phyloP scores from a whole-genome alignment of 495 filamentous ascomycete genomes.

The Apiosordaria backusii region DNA sequence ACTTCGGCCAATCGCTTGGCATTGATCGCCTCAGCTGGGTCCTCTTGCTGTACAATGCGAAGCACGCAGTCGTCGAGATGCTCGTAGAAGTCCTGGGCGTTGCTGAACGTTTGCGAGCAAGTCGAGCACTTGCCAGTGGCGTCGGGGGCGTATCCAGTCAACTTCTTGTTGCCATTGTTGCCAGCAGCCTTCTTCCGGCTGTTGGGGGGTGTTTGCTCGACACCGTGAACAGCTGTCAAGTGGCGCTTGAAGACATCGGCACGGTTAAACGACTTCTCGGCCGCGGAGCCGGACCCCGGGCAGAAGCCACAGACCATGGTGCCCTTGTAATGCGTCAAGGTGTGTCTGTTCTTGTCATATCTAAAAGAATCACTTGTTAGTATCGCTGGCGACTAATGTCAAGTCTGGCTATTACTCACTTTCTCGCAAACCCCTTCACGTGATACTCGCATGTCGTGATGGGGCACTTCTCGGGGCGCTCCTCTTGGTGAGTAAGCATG shows the following conservation, averaged over 20 bases:
- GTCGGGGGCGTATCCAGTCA: constrained; percentile 62
- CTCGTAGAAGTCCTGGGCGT: constrained; percentile 97
- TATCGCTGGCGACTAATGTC: not conserved
- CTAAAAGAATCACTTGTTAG: not conserved
- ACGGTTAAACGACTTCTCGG: constrained; percentile 97
- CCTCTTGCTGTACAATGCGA: constrained; percentile 94
- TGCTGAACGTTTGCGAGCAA: constrained; percentile 85
- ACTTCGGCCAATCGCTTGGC: constrained; percentile 78
- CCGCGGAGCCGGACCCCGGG: constrained; percentile 84
- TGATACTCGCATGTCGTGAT: constrained; percentile 95
- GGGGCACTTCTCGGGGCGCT: constrained; percentile 95
- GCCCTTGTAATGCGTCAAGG: constrained; percentile 97
- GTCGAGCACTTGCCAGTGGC: constrained; percentile 94
- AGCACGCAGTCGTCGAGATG: constrained; percentile 98
- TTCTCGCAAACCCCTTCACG: constrained; percentile 91
- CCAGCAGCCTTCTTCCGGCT: constrained; percentile 73
- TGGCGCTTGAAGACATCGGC: constrained; percentile 99
- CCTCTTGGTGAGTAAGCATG: constrained; percentile 92
- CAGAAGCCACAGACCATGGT: constrained; percentile 99
- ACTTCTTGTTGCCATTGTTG: constrained; percentile 50
- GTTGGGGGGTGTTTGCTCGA: constrained; percentile 96
- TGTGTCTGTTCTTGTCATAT: constrained; percentile 98
- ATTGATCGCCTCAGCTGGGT: constrained; percentile 94
- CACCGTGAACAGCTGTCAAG: constrained; percentile 87
- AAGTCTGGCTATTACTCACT: constrained; percentile 35